Base-by-base conservation (phyloP, 345 rosid genomes). In the Alliaria petiolata region DNA sequence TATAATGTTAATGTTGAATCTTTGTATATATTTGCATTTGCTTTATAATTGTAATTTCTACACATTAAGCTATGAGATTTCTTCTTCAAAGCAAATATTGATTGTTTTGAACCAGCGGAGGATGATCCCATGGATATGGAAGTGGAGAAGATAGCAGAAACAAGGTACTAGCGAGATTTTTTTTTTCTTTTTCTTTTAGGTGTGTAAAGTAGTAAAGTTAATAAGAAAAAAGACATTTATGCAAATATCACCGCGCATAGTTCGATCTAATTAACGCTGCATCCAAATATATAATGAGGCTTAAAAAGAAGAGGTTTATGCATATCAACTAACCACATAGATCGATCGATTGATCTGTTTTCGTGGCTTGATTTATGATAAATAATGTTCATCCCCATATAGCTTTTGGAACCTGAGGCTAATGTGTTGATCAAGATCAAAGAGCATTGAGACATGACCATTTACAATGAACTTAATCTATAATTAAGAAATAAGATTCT, bases 121-220 rank as follows among this genome's bases (percentile, higher is more conserved):
- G 63, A 53, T n/a, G n/a, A n/a, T 63, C 64, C 42, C 64, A 72
- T 55, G 63, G 58, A 64, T 44, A 63, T 54, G 76, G 70, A 72
- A 55, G 70, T 26, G 35, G 25, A 64, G 70, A 72, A 64, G 59
- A 56, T 14, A 36, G 13, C 65, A 44, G 19, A 62, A 53, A 33
- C 43, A 60, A 49, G 59, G 19, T 60, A 31, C 33, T 30, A 35
- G 20, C 36, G n/a, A 54, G 34, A 71, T 54, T 30, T 39, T 9
- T 10, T 4, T 36, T 47, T 36, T 12, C 7, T 16, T 10, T 47
- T 8, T 33, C 2, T 33, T n/a, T 54, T 31, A 45, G 42, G 50
- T 38, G 38, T 70, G 43, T 28, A 1, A 7, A 36, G 40, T 47
- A 44, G 40, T 1, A n/a, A 67, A 40, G 25, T 33, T 55, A 22